Conservation (phyloP, 768 basidiomycete species). For the Mrakia gelida region DNA sequence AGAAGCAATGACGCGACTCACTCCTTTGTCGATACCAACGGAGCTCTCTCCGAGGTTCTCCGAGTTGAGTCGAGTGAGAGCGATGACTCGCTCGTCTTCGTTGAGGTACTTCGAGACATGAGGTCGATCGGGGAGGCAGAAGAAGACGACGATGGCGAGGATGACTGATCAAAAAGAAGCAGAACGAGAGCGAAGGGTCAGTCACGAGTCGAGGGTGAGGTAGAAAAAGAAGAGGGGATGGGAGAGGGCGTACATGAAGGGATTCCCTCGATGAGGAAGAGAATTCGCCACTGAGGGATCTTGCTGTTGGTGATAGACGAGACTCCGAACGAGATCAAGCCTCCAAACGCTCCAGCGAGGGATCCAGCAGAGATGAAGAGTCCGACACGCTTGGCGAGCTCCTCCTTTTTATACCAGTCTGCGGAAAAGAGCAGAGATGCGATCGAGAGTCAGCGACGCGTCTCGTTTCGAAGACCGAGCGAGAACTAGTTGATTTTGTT, state of each 20-base stretch:
- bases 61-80: slow-evolving; percentile 42
- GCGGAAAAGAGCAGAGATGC: neutral
- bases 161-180: slow-evolving; percentile 35
- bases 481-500: too few relatives aligned
- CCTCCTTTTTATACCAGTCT: slow-evolving; percentile 43
- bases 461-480: too few relatives aligned
- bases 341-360: slow-evolving; percentile 35
- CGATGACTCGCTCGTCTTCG: slow-evolving; percentile 45
- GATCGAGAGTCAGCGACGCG: neutral
- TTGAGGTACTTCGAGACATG: slow-evolving; percentile 44
- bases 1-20: neutral
- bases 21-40: slow-evolving; percentile 4
- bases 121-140: slow-evolving; percentile 48
- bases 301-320: slow-evolving; percentile 37
- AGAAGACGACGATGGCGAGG: slow-evolving; percentile 45
- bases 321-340: slow-evolving; percentile 38
- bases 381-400: slow-evolving; percentile 47
- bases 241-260: slow-evolving; percentile 32
- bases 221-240: neutral
- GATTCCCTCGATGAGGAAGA: slow-evolving; percentile 48
- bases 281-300: slow-evolving; percentile 38
- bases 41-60: neutral
- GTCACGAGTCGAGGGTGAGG: neutral
- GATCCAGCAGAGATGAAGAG: slow-evolving; percentile 47
- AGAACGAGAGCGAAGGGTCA: too few relatives aligned